phyloP scores from a whole-genome alignment of 2,329 filamentous ascomycete species.

The Talaromyces sp. region DNA sequence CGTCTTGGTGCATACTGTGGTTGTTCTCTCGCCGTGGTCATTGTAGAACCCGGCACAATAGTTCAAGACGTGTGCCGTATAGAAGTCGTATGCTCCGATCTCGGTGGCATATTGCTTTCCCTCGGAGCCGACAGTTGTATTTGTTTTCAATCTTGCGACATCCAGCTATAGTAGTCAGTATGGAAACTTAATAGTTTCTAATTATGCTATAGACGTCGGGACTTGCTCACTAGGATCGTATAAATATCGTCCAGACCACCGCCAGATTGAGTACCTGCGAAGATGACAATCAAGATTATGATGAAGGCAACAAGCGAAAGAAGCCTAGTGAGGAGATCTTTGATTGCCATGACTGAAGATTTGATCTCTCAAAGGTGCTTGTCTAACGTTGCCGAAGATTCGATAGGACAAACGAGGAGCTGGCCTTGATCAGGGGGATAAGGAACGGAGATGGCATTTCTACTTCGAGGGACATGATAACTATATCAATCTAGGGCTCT shows the following conservation, averaged over 20 bases:
- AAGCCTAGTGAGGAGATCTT: neutral
- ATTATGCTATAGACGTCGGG: no score
- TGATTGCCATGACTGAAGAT: constrained; percentile 1
- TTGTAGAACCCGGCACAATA: constrained; percentile 10
- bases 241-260: constrained; percentile 1
- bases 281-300: constrained; percentile 5
- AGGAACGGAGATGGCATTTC: neutral
- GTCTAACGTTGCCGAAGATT: neutral
- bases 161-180: neutral
- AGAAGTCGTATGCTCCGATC: constrained; percentile 9
- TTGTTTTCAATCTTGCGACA: neutral
- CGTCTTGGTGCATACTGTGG: neutral
- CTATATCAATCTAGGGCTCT: neutral
- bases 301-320: constrained; percentile 1
- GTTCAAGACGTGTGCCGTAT: constrained; percentile 4
- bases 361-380: neutral
- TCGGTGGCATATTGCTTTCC: neutral
- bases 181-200: no score
- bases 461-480: neutral
- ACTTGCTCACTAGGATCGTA: constrained; percentile 1
- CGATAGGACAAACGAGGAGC: no score
- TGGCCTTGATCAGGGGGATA: neutral
- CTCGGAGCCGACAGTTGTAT: neutral
- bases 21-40: neutral
- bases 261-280: constrained; percentile 8